Base-by-base conservation (phyloP, 495 filamentous ascomycete genomes). In the Poronia punctata region DNA sequence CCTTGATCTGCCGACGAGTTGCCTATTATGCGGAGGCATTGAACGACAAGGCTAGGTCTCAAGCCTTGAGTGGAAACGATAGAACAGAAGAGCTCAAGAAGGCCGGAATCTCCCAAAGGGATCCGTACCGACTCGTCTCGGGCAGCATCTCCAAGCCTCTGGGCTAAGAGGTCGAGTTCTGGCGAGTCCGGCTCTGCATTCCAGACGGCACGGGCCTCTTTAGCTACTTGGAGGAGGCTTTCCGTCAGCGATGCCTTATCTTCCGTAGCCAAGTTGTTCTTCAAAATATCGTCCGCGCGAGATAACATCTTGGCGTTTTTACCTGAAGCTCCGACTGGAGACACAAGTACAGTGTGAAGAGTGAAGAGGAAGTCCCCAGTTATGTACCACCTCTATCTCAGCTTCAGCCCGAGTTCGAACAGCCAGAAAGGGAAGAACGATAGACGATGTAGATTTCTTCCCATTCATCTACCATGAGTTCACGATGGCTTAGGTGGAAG, bases 1-100 rank as follows among this genome's bases (percentile, higher is more conserved):
- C 84, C 77, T 39, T 77, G 82, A 53, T 90, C 86, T 30, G 85
- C 85, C 59, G 84, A 88, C n/a, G 77, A 78, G 59, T 90, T 90
- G 2, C 83, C 86, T 51, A 88, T 66, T 17, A 90, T 46, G 11
- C 84, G 76, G 21, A 92, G 62, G 19, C 74, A 68, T 48, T 85
- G 79, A 15, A 64, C 57, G 23, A 58, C 54, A 5, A 76, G 54
- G 5, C 50, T 29, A 10, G 46, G 46, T 2, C 52, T 45, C 7
- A 67, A 22, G 2, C 57, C 57, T 12, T 62, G 49, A 0, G 53
- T 62, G 7, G 72, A 58, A 29, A 84, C 48, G 4, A 80, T 46
- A 12, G 66, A 52, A 7, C 86, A 64, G 48, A 85, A 83, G 43
- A 86, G 82, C 3, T 70, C 66, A 16, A 90, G 56, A 12, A 88